Conservation (phyloP, 257 asterid species). For the Schizonepeta tenuifolia region DNA sequence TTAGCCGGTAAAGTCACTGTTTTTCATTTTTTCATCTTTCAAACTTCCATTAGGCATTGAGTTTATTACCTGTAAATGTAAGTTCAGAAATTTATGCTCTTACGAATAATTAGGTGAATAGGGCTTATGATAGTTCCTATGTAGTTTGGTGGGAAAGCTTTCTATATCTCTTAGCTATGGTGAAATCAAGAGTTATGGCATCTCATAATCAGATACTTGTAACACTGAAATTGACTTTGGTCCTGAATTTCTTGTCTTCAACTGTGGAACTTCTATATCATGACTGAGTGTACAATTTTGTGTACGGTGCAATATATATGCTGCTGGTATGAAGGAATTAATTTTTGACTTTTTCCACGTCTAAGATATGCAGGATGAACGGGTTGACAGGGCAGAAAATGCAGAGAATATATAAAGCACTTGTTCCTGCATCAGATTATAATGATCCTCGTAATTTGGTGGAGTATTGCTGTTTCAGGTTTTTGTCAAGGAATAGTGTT, state of each 20-base stretch:
- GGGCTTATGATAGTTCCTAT: constrained; percentile 7
- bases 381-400: constrained; percentile 88
- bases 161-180: not conserved
- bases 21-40: not conserved
- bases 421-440: constrained; percentile 70
- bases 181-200: not conserved
- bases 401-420: constrained; percentile 89
- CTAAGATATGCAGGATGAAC: constrained; percentile 85
- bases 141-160: not conserved
- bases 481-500: constrained; percentile 75
- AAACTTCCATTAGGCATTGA: not conserved
- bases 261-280: constrained; percentile 18
- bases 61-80: not conserved
- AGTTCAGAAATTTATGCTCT: not conserved
- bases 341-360: constrained; percentile 35
- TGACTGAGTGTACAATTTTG: constrained; percentile 10
- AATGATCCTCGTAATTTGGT: constrained; percentile 81
- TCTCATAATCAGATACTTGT: constrained; percentile 1
- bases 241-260: not conserved
- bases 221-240: not conserved
- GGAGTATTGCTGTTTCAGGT: constrained; percentile 97
- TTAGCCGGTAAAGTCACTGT: constrained; percentile 71
- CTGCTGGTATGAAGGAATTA: constrained; percentile 26
- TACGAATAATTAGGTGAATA: not conserved
- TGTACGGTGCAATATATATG: constrained; percentile 15